phyloP scores from a whole-genome alignment of 768 basidiomycete species.

The Auricularia sp. region DNA sequence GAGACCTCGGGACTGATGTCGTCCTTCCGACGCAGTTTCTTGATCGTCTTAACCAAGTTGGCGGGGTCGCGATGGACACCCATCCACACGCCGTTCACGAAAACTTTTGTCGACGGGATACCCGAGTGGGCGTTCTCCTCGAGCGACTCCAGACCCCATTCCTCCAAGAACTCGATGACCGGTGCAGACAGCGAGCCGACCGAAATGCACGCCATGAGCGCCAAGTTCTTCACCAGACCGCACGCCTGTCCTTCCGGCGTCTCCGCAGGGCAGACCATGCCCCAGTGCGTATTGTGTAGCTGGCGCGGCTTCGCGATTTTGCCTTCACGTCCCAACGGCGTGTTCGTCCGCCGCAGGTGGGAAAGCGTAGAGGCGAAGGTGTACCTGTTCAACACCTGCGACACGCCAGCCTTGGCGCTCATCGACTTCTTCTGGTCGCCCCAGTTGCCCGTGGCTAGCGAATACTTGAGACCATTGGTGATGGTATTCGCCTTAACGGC shows the following conservation, averaged over 20 bases:
- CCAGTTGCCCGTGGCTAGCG: constrained; percentile 98
- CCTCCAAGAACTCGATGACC: constrained; percentile 95
- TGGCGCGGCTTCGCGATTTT: constrained; percentile 99
- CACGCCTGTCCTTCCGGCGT: constrained; percentile 99
- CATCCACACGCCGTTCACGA: constrained; percentile 99
- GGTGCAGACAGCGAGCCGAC: constrained; percentile 94
- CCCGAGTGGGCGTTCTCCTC: constrained; percentile 86
- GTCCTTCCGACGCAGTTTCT: constrained; percentile 83
- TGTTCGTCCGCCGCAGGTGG: constrained; percentile 95
- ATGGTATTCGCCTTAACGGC: constrained; percentile 97
- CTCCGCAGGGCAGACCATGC: constrained; percentile 99
- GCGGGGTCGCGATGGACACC: constrained; percentile 94
- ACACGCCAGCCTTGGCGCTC: constrained; percentile 96
- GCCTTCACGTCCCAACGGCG: constrained; percentile 93
- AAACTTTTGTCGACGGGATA: constrained; percentile 86
- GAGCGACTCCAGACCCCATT: constrained; percentile 93
- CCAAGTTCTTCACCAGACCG: constrained; percentile 96
- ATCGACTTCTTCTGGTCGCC: constrained; percentile 98
- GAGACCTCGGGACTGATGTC: constrained; percentile 95
- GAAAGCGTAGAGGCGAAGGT: constrained; percentile 98
- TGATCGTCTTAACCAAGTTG: constrained; percentile 85
- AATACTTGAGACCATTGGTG: constrained; percentile 96
- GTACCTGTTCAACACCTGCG: constrained; percentile 96
- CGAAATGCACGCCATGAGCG: constrained; percentile 95
- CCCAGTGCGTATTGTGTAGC: constrained; percentile 99